Evolutionary conservation across 495 filamentous ascomycete genomes (phyloP).

Genomic region (Mycothermus thermophilus): DNA sequence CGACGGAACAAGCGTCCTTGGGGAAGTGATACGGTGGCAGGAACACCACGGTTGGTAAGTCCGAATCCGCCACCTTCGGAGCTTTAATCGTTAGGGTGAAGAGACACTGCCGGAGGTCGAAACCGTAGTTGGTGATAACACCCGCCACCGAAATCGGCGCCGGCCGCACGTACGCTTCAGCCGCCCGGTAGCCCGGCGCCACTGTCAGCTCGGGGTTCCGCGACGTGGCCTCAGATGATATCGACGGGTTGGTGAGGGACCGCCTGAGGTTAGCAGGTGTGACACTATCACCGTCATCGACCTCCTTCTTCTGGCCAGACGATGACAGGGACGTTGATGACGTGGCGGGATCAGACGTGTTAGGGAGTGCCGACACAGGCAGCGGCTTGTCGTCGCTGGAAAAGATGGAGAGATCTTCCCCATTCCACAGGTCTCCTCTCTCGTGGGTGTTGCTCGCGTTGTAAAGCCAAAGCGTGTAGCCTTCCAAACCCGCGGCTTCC

Average conservation of each 20-base stretch:
- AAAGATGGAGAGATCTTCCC: slow-evolving; percentile 86
- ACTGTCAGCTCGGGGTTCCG: slow-evolving; percentile 38
- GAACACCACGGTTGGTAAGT: slow-evolving; percentile 67
- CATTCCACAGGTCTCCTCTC: slow-evolving; percentile 94
- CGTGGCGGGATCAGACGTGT: slow-evolving; percentile 22
- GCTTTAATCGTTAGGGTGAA: slow-evolving; percentile 56
- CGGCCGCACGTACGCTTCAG: slow-evolving; percentile 82
- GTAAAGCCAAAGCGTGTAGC: slow-evolving; percentile 86
- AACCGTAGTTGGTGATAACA: slow-evolving; percentile 49
- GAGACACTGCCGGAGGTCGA: slow-evolving; percentile 62
- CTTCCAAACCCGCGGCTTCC: slow-evolving; percentile 65
- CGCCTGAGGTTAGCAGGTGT: slow-evolving; percentile 59
- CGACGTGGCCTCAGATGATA: slow-evolving; percentile 43
- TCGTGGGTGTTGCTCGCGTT: slow-evolving; percentile 69
- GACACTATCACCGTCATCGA: slow-evolving; percentile 42
- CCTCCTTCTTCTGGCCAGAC: slow-evolving; percentile 21
- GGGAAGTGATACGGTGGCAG: slow-evolving; percentile 93
- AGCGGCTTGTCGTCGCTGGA: slow-evolving; percentile 68
- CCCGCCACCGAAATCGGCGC: slow-evolving; percentile 66
- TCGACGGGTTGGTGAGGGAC: slow-evolving; percentile 56
- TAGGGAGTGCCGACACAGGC: slow-evolving; percentile 35
- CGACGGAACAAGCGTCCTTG: slow-evolving; percentile 47
- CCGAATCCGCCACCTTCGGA: slow-evolving; percentile 34
- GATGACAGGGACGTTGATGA: slow-evolving; percentile 20
- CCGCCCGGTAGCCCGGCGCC: slow-evolving; percentile 67